phyloP scores from a whole-genome alignment of 192 early-diverging fungal genomes.

The Helicostylum pulchrum region DNA sequence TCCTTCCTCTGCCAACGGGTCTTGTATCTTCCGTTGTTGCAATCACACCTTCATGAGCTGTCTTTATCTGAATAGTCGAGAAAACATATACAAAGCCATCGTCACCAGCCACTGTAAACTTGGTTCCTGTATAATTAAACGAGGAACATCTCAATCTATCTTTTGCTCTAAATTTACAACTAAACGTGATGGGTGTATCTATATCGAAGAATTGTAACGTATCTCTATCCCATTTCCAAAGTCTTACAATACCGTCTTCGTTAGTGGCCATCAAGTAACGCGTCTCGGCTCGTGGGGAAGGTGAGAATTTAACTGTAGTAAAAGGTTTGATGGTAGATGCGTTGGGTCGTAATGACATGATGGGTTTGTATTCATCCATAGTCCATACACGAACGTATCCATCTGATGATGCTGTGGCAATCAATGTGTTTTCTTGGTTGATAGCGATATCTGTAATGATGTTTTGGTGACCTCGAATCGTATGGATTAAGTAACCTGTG shows the following conservation, averaged over 20 bases:
- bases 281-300: slow-evolving; percentile 63
- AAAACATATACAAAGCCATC: slow-evolving; percentile 77
- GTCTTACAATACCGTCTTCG: slow-evolving; percentile 67
- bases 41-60: slow-evolving; percentile 27
- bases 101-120: slow-evolving; percentile 74
- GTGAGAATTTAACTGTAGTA: slow-evolving; percentile 70
- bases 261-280: slow-evolving; percentile 68
- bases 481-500: slow-evolving; percentile 74
- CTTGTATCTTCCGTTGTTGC: slow-evolving; percentile 17
- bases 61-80: slow-evolving; percentile 56
- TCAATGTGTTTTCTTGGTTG: slow-evolving; percentile 72
- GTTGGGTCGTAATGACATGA: slow-evolving; percentile 51
- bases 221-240: slow-evolving; percentile 70
- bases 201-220: slow-evolving; percentile 48
- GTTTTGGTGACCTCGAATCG: slow-evolving; percentile 75
- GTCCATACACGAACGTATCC: slow-evolving; percentile 78
- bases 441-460: slow-evolving; percentile 78
- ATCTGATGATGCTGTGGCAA: slow-evolving; percentile 76
- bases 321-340: slow-evolving; percentile 52
- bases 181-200: slow-evolving; percentile 50
- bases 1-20: slow-evolving; percentile 14
- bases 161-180: slow-evolving; percentile 49
- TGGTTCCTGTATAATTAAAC: slow-evolving; percentile 76
- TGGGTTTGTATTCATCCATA: slow-evolving; percentile 63
- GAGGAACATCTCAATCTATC: slow-evolving; percentile 56